Percentiles rank a stretch among this genome's conserved stretches.
Evolutionary conservation across 2,329 filamentous ascomycete species (phyloP).

Genomic region (Diaporthe sp.): DNA sequence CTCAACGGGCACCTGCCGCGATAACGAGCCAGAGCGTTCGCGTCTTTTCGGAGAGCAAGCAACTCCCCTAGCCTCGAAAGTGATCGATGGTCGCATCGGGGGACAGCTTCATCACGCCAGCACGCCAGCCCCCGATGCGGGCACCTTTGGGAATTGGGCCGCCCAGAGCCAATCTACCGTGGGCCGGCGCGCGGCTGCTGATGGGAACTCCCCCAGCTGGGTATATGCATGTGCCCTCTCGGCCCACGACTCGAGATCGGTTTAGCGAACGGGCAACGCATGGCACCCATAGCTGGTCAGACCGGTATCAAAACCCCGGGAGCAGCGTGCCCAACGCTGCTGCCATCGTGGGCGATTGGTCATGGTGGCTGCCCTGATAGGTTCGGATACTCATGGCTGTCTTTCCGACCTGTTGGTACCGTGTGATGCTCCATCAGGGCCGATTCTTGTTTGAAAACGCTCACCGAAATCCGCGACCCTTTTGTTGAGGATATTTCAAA

Average conservation of each 20-base stretch:
- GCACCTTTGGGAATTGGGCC: slow-evolving; percentile 7
- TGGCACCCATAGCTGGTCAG: slow-evolving; percentile 26
- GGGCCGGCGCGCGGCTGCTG: slow-evolving; percentile 23
- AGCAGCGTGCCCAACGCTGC: slow-evolving; percentile 13
- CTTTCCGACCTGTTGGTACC: slow-evolving; percentile 23
- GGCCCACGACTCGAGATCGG: slow-evolving; percentile 29
- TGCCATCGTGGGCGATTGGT: slow-evolving; percentile 1
- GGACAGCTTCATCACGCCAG: slow-evolving; percentile 7
- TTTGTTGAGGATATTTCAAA: background rate
- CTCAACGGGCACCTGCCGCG: background rate
- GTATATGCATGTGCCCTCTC: slow-evolving; percentile 24
- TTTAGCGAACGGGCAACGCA: slow-evolving; percentile 23
- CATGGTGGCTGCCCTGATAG: background rate
- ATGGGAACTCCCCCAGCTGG: slow-evolving; percentile 25
- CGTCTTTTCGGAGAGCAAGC: background rate
- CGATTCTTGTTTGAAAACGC: slow-evolving; percentile 25
- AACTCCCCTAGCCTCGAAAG: background rate
- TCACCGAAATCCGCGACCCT: slow-evolving; percentile 9
- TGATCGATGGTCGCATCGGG: slow-evolving; percentile 14
- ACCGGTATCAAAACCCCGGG: slow-evolving; percentile 9
- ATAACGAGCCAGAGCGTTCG: slow-evolving; percentile 8
- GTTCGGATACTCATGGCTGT: background rate
- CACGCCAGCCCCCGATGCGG: background rate
- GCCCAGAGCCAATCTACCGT: slow-evolving; percentile 4
- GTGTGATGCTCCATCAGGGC: slow-evolving; percentile 13